A percentile compares a stretch with the other conserved stretches of the same genome.
Evolutionary conservation across 371 early-diverging fungal species (phyloP).

Genomic region (Mucor mucedo): DNA sequence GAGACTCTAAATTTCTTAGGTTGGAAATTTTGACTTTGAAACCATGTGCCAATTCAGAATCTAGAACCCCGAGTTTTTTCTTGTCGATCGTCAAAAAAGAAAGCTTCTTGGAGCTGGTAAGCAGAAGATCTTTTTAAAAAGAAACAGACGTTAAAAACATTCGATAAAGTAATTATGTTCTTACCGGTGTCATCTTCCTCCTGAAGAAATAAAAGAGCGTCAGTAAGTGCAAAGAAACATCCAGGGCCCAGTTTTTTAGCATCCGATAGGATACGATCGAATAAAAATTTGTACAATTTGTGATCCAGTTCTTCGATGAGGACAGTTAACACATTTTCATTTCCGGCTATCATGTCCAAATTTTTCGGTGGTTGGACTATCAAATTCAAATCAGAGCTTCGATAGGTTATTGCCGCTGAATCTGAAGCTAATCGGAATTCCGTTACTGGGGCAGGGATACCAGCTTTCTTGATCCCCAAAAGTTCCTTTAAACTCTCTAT

Average conservation of each 20-base stretch:
- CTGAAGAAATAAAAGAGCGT: constrained; percentile 11
- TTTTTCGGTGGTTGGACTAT: background rate
- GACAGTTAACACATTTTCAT: constrained; percentile 16
- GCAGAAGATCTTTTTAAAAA: constrained; percentile 1
- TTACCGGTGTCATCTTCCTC: constrained; percentile 10
- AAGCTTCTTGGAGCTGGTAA: constrained; percentile 11
- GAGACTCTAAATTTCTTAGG: constrained; percentile 8
- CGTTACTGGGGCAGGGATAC: background rate
- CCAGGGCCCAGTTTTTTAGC: constrained; percentile 11
- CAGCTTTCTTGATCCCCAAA: background rate
- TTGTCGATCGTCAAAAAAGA: constrained; percentile 6
- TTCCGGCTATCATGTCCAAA: background rate
- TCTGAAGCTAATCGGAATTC: no score
- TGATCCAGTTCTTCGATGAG: constrained; percentile 9
- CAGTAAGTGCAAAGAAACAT: constrained; percentile 7
- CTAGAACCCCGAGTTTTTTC: background rate
- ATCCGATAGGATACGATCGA: constrained; percentile 17
- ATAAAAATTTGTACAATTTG: constrained; percentile 10
- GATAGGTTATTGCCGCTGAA: background rate
- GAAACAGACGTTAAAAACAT: background rate
- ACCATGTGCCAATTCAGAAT: background rate
- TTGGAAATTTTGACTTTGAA: constrained; percentile 5
- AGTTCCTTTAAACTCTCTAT: background rate
- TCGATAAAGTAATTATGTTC: background rate
- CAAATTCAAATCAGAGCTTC: background rate